Evolutionary conservation across 352 stramenopile species (phyloP).

Genomic region (Pythium phragmiticola): DNA sequence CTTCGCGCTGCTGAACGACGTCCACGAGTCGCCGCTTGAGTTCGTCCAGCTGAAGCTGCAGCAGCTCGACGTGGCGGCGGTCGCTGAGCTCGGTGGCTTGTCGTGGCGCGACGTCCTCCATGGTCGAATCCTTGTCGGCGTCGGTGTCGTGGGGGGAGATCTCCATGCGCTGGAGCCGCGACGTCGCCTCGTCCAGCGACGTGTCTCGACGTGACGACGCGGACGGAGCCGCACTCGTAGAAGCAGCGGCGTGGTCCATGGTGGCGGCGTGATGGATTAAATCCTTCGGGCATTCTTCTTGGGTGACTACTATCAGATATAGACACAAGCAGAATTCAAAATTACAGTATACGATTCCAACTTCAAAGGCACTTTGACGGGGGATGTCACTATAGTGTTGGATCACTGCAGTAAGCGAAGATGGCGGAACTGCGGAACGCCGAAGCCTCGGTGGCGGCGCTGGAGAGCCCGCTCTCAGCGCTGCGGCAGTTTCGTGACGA

Average conservation of each 20-base stretch:
- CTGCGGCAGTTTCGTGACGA: constrained; percentile 25
- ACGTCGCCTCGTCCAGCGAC: constrained; percentile 36
- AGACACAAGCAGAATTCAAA: background rate
- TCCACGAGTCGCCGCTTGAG: constrained; percentile 45
- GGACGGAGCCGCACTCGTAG: background rate
- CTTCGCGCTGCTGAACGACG: constrained; percentile 51
- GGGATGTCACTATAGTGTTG: background rate
- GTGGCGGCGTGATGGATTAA: background rate
- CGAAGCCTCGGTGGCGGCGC: constrained; percentile 35
- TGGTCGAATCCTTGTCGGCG: constrained; percentile 5
- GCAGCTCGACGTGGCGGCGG: constrained; percentile 21
- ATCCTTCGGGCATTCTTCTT: background rate
- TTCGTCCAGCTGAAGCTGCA: constrained; percentile 52
- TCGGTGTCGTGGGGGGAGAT: constrained; percentile 42
- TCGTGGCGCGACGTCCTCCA: background rate
- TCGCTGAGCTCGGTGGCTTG: background rate
- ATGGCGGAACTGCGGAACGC: constrained; percentile 66
- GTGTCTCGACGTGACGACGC: background rate
- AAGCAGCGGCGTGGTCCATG: background rate
- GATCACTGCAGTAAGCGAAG: background rate
- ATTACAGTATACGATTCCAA: background rate
- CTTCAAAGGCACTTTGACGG: constrained; percentile 16
- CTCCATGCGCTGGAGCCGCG: constrained; percentile 50
- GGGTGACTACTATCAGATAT: background rate
- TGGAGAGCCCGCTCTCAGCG: constrained; percentile 37